Evolutionary conservation across 1,284 basidiomycete species (phyloP).

Genomic region (Takashimella koratensis): DNA sequence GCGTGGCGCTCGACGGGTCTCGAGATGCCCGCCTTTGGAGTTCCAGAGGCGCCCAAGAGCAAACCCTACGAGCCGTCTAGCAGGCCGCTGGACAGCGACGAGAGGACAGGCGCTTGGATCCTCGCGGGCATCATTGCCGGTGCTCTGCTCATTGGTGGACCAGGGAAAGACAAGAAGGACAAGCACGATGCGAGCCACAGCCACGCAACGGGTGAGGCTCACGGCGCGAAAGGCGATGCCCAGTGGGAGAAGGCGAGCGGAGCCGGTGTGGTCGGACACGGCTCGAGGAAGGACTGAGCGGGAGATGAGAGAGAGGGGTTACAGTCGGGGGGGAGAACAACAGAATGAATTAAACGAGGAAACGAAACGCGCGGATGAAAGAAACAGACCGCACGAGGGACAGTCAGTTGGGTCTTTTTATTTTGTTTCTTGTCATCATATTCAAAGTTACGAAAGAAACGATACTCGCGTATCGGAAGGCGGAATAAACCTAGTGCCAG

Average conservation of each 20-base stretch:
- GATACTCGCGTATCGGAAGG: no score
- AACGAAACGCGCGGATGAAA: no score
- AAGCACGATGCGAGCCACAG: constrained; percentile 7
- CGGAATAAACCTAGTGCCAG: no score
- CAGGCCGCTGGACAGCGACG: constrained; percentile 55
- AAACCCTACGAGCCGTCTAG: constrained; percentile 42
- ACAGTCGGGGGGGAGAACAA: no score
- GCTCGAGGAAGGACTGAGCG: constrained; percentile 29
- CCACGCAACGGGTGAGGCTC: neutral
- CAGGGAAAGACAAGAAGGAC: constrained; percentile 22
- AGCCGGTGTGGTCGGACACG: constrained; percentile 37
- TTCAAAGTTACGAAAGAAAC: no score
- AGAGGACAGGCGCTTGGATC: constrained; percentile 56
- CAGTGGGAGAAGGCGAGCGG: constrained; percentile 37
- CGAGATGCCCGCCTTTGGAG: neutral
- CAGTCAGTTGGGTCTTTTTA: no score
- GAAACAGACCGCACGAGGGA: no score
- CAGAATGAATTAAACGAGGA: no score
- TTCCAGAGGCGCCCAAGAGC: neutral
- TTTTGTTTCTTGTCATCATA: no score
- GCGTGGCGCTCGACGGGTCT: neutral
- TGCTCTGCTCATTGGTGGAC: constrained; percentile 56
- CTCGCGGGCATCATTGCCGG: constrained; percentile 57
- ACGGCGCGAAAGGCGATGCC: constrained; percentile 25
- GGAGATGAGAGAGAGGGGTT: no score